Conservation (phyloP, 2,329 filamentous ascomycete genomes). For the Akanthomyces lecanii region DNA sequence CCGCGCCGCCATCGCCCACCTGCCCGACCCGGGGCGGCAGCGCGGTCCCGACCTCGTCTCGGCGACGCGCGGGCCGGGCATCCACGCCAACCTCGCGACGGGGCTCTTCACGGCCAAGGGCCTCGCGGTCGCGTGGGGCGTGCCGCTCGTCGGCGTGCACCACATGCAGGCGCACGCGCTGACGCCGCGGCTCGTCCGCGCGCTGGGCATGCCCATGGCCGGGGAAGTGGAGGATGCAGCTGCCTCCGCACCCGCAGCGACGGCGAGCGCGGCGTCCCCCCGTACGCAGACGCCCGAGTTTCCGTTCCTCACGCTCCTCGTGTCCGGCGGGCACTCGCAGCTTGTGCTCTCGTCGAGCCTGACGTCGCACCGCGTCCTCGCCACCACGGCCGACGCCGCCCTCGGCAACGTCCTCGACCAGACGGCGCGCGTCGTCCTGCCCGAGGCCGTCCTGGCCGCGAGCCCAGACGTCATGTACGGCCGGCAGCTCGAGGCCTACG, state of each 20-base stretch:
- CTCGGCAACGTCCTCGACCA: constrained; percentile 90
- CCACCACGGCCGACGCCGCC: constrained; percentile 73
- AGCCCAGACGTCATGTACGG: constrained; percentile 72
- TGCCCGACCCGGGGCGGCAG: constrained; percentile 34
- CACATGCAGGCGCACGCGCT: constrained; percentile 98
- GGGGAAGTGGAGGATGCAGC: neutral
- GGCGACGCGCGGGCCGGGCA: constrained; percentile 86
- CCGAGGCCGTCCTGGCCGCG: constrained; percentile 49
- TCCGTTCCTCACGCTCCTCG: constrained; percentile 83
- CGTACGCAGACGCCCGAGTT: constrained; percentile 50
- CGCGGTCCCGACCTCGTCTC: constrained; percentile 71
- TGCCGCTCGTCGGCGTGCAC: constrained; percentile 81
- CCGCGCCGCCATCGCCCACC: constrained; percentile 52
- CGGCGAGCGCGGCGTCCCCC: neutral
- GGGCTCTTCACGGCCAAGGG: constrained; percentile 86
- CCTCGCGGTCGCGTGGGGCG: constrained; percentile 74
- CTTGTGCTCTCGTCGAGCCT: constrained; percentile 70
- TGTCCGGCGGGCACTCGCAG: constrained; percentile 89
- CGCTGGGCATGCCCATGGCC: constrained; percentile 41
- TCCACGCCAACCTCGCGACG: constrained; percentile 71
- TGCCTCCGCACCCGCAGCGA: neutral
- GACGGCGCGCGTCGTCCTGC: constrained; percentile 71
- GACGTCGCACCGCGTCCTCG: constrained; percentile 68
- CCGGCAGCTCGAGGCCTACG: constrained; percentile 71
- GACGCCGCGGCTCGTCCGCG: constrained; percentile 72